Evolutionary conservation across 2,329 filamentous ascomycete genomes (phyloP).

Genomic region (Diaporthe nobilis): DNA sequence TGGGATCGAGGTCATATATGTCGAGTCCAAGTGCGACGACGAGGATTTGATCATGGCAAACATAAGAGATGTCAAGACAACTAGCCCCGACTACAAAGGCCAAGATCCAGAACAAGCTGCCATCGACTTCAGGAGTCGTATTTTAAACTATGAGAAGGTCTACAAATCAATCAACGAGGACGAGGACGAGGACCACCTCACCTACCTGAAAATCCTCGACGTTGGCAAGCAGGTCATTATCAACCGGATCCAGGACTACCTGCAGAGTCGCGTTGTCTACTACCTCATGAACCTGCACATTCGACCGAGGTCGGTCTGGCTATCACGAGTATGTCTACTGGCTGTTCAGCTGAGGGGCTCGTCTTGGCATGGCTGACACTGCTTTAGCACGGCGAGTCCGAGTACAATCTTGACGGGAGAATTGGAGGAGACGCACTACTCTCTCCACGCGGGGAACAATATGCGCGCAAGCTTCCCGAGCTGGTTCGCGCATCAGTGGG

Average conservation of each 20-base stretch:
- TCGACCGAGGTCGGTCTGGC: constrained; percentile 94
- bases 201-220: constrained; percentile 98
- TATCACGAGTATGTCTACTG: constrained; percentile 81
- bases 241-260: constrained; percentile 96
- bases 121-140: constrained; percentile 92
- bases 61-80: constrained; percentile 97
- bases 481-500: constrained; percentile 89
- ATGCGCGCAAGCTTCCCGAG: constrained; percentile 86
- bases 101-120: constrained; percentile 95
- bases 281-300: constrained; percentile 99
- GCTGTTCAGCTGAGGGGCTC: constrained; percentile 12
- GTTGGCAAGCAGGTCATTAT: constrained; percentile 97
- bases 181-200: constrained; percentile 84
- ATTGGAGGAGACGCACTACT: constrained; percentile 94
- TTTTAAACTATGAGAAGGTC: constrained; percentile 96
- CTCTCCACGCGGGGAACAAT: constrained; percentile 88
- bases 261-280: constrained; percentile 96
- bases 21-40: constrained; percentile 97
- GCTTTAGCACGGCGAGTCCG: constrained; percentile 88
- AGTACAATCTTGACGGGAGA: constrained; percentile 90
- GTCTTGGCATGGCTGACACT: constrained; percentile 42
- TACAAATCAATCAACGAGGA: constrained; percentile 92
- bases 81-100: constrained; percentile 92
- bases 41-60: constrained; percentile 98
- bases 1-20: constrained; percentile 91